Evolutionary conservation across 148 eudicot species (phyloP), one percentile per base, ranked within the genome.

Genomic region (Arbutus unedo): DNA sequence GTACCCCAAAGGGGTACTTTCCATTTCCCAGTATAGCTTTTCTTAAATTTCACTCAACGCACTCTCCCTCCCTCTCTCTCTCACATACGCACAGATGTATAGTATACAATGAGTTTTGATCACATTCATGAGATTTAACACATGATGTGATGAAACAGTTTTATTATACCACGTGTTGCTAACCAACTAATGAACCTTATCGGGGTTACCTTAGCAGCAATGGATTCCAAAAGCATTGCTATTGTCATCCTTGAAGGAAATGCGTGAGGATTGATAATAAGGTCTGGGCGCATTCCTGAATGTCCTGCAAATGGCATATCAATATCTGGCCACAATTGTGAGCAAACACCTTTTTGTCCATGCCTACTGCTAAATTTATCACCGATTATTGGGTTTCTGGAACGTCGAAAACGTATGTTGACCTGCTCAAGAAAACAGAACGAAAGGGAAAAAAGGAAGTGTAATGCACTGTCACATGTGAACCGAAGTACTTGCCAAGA

Each of bases 271-370:
- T 96, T 96, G 81, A 96, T 96, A 72, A 96, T 96, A 81, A 96
- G 99, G 87, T 96, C 99, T 54, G 99, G 99, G 16, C 98, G 90
- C 97, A 96, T 96, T 85, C 99, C 99, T 23, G 97, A 90, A 53
- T 56, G 87, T 82, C 91, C 95, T 47, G 99, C 92, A 89, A 94
- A 96, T 75, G 99, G 99, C 99, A 96, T 96, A 89, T 96, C 98
- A 67, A 85, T 77, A 86, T 96, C 99, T 54, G 95, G 83, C 99
- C 98, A 96, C 77, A 94, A 85, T 81, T 93, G 95, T 62, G 99
- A 96, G 87, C 99, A 96, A 82, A 96, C 99, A 75, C 99, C 99
- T 88, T 96, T 96, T 84, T 96, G 99, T 82, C 99, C 99, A 89
- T 96, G 99, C 83, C 99, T 91, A 79, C 99, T 96, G 81, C 99